Percentiles rank a stretch among this genome's conserved stretches.
Conservation (phyloP, 768 basidiomycete species). For the Russula sp. region DNA sequence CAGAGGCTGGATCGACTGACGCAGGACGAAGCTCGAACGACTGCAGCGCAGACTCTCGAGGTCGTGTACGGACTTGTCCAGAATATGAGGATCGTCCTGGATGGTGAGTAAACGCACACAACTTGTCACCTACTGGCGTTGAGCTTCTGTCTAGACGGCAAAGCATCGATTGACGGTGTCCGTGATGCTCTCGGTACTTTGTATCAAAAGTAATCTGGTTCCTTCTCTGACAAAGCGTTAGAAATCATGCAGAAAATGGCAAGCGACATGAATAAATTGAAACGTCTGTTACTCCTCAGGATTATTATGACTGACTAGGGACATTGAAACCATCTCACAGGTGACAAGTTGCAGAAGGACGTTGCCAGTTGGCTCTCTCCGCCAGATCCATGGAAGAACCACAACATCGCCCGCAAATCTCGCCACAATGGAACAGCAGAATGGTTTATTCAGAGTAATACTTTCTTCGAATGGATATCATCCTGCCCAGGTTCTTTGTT, state of each 20-base stretch:
- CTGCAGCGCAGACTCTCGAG: neutral
- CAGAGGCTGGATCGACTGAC: too few relatives aligned
- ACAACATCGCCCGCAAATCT: neutral
- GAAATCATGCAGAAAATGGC: too few relatives aligned
- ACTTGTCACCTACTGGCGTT: too few relatives aligned
- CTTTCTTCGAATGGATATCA: neutral
- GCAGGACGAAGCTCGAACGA: neutral
- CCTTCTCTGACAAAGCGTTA: too few relatives aligned
- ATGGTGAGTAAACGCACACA: too few relatives aligned
- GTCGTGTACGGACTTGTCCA: neutral
- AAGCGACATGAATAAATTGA: neutral
- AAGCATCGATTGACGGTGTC: too few relatives aligned
- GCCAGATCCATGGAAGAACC: neutral
- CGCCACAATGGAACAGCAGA: neutral
- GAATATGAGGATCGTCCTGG: too few relatives aligned
- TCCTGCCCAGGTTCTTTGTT: too few relatives aligned
- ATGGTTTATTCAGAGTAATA: neutral
- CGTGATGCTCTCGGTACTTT: too few relatives aligned
- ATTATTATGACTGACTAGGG: neutral
- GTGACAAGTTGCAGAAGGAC: neutral
- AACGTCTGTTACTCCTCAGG: neutral
- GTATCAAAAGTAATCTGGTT: too few relatives aligned
- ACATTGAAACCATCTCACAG: neutral
- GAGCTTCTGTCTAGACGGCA: too few relatives aligned
- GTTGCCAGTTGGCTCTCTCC: neutral